Evolutionary conservation across 139 green algal species (phyloP).

Genomic region (Picochlorum sp.): DNA sequence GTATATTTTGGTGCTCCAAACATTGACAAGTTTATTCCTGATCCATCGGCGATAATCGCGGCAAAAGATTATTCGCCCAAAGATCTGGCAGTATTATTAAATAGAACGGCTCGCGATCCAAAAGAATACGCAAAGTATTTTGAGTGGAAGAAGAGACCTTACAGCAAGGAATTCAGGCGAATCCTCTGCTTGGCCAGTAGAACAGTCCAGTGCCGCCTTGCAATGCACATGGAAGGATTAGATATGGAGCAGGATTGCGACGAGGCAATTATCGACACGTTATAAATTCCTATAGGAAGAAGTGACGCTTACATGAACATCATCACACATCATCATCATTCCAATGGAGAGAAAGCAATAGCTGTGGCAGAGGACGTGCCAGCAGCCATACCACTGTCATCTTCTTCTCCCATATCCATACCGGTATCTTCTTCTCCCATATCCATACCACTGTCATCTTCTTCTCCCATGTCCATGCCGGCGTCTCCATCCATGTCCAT

Average conservation of each 20-base stretch:
- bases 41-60: not conserved
- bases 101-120: not conserved
- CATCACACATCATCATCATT: too few species aligned
- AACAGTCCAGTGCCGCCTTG: slow-evolving; percentile 10
- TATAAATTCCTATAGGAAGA: too few species aligned
- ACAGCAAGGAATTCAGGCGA: not conserved
- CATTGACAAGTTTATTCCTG: slow-evolving; percentile 8
- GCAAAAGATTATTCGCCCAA: slow-evolving; percentile 1
- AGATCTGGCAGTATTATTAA: not conserved
- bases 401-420: not conserved
- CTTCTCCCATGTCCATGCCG: not conserved
- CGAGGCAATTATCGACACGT: too few species aligned
- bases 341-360: too few species aligned
- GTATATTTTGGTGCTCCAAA: slow-evolving; percentile 3
- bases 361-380: too few species aligned
- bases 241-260: slow-evolving; percentile 2
- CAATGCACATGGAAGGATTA: slow-evolving; percentile 5
- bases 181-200: not conserved
- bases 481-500: not conserved
- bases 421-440: not conserved
- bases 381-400: not conserved
- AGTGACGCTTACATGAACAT: too few species aligned
- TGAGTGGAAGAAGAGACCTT: slow-evolving; percentile 9
- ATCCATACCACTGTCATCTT: not conserved
- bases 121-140: slow-evolving; percentile 5